Evolutionary conservation across 139 green algal species (phyloP).

Genomic region (Micractinium sp.): DNA sequence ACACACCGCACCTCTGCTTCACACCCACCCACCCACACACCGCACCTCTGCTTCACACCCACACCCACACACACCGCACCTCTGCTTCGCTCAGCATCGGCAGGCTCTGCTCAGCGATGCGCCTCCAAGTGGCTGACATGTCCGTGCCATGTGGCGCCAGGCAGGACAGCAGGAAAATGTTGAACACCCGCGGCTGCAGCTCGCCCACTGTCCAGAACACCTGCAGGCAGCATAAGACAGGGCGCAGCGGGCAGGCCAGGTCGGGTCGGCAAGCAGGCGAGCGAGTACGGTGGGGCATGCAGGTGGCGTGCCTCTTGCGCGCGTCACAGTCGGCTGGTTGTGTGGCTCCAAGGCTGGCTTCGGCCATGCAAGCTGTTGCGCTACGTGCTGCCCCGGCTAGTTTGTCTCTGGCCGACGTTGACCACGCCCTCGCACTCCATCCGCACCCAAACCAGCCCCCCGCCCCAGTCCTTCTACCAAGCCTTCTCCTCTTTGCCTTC

Average conservation of each 20-base stretch:
- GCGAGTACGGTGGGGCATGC: not conserved
- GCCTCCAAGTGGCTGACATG: not conserved
- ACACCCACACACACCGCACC: not conserved
- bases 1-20: too few species aligned
- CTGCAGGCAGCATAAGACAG: not conserved
- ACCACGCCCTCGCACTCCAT: too few species aligned
- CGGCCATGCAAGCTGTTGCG: not conserved
- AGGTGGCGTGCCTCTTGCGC: not conserved
- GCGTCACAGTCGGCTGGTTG: not conserved
- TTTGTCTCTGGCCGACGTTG: too few species aligned
- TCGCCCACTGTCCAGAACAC: not conserved
- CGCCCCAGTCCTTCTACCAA: too few species aligned
- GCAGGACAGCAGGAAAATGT: not conserved
- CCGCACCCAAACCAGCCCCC: not conserved
- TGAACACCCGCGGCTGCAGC: not conserved
- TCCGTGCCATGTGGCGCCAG: not conserved
- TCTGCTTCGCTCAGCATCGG: not conserved
- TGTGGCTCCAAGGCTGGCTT: not conserved
- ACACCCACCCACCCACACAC: too few species aligned
- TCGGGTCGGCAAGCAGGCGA: too few species aligned
- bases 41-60: too few species aligned
- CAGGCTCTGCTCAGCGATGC: not conserved
- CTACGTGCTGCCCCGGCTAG: too few species aligned
- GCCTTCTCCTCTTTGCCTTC: too few species aligned
- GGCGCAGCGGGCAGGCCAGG: not conserved